A percentile compares a stretch with the other conserved stretches of the same genome.
phyloP scores from a whole-genome alignment of 2,329 filamentous ascomycete genomes.

The Fusarium protoensiforme region DNA sequence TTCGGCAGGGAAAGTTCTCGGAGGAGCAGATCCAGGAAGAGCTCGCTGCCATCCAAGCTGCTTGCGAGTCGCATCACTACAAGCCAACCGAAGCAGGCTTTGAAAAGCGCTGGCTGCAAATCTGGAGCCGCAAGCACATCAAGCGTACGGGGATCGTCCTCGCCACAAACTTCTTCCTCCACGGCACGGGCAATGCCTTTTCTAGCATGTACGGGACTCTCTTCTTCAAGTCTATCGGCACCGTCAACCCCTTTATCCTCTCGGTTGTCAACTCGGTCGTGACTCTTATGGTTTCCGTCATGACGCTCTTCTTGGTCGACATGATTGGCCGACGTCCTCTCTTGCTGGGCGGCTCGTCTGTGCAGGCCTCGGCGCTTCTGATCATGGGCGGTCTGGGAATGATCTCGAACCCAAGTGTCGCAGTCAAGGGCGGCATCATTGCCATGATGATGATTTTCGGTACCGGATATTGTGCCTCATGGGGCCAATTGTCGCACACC shows the following conservation, averaged over 20 bases:
- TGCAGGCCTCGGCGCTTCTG: conserved; percentile 46
- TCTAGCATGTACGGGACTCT: conserved; percentile 45
- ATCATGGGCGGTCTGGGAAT: conserved; percentile 52
- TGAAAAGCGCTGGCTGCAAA: conserved; percentile 34
- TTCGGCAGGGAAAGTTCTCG: conserved; percentile 39
- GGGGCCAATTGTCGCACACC: conserved; percentile 50
- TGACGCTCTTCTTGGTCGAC: conserved; percentile 32
- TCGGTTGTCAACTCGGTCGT: conserved; percentile 35
- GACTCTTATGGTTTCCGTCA: conserved; percentile 24
- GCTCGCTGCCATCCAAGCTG: conserved; percentile 7
- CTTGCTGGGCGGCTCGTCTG: conserved; percentile 40
- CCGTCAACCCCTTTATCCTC: conserved; percentile 44
- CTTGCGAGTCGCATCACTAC: neutral
- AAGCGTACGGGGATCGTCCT: conserved; percentile 41
- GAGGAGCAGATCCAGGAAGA: conserved; percentile 40
- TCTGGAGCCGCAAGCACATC: conserved; percentile 35
- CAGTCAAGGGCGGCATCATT: conserved; percentile 44
- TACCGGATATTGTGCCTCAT: conserved; percentile 47
- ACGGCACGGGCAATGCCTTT: conserved; percentile 45
- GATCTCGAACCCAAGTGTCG: conserved; percentile 13
- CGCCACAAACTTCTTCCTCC: conserved; percentile 46
- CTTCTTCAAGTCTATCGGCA: conserved; percentile 43
- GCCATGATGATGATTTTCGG: conserved; percentile 47
- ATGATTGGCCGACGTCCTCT: conserved; percentile 34
- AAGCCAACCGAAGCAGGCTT: neutral